Base-by-base conservation (phyloP, 371 early-diverging fungal genomes). In the Phascolomyces articulosus region DNA sequence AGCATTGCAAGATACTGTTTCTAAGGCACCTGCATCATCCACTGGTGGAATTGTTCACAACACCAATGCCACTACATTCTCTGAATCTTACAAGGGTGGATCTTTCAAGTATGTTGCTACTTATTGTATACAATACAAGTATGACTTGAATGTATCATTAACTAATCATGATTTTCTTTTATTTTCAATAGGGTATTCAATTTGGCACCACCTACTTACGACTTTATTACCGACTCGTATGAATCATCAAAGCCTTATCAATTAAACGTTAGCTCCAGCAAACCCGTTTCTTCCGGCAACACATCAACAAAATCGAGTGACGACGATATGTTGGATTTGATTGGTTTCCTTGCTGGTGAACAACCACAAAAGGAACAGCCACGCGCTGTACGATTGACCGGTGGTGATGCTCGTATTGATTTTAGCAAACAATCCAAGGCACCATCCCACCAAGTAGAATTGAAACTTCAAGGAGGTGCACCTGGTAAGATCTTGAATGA, bases 1-100 rank as follows among this genome's bases (percentile, higher is more conserved):
- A 47, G 91, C 95, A 4, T 75, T 94, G 64, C 82, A 85, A 47
- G 93, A 93, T 66, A 85, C 92, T 10, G 85, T 88, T 44, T 15
- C 44, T 44, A 89, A 87, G 73, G 70, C 68, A 21, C 65, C 74
- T 29, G 68, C 68, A 63, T 34, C 34, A 34, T 83, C 80, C 68
- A 58, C 34, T 55, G 61, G 27, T n/a, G 72, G 67, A 24, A 60
- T 77, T 47, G 60, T 75, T 24, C 61, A 69, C 31, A 47, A 62
- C 21, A 65, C 67, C 8, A 26, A 41, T 23, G 40, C 59, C 3
- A 54, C 67, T 40, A 49, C 68, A 13, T 66, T 69, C 54, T 55
- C 71, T 18, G 65, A 67, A 10, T 58, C 68, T 20, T 76, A 77
- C 60, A 71, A 59, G 21, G 78, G 78, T 51, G 78, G 73, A 40